These are phyloP conservation scores for Pseudovirgaria hyperparasitica DNA, from an alignment of 2,329 filamentous ascomycete genomes.

Conservation along the genomic window DNA sequence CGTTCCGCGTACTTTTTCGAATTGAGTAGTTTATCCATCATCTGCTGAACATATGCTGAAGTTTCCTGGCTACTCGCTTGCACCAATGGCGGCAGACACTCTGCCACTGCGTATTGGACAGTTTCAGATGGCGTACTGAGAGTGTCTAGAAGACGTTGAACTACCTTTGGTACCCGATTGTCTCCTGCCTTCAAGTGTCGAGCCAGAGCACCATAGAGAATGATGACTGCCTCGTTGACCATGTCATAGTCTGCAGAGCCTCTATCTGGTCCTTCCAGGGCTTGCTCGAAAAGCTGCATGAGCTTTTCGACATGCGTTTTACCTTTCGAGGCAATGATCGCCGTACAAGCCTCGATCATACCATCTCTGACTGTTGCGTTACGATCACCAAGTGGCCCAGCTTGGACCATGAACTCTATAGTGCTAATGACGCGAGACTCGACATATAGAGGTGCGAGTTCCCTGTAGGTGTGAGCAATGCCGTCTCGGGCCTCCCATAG, in stretches of 20 bases:
- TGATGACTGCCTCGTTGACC: conserved; percentile 93
- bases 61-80: conserved; percentile 66
- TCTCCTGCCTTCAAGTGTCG: conserved; percentile 80
- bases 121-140: conserved; percentile 91
- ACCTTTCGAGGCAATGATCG: conserved; percentile 69
- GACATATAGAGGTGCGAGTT: conserved; percentile 60
- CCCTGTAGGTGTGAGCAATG: conserved; percentile 74
- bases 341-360: conserved; percentile 83
- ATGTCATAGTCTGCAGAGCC: conserved; percentile 71
- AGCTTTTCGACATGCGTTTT: conserved; percentile 72
- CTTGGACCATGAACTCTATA: conserved; percentile 72
- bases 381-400: conserved; percentile 76
- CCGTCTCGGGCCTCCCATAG: conserved; percentile 88
- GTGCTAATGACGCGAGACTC: conserved; percentile 61
- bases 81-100: conserved; percentile 86
- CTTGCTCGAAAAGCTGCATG: conserved; percentile 84
- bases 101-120: conserved; percentile 91
- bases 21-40: conserved; percentile 70
- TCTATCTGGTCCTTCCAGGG: conserved; percentile 74
- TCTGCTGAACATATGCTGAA: conserved; percentile 64
- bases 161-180: conserved; percentile 72
- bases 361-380: conserved; percentile 66
- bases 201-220: conserved; percentile 89
- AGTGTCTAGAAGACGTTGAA: conserved; percentile 74
- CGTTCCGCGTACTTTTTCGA: conserved; percentile 88